Evolutionary conservation across 768 basidiomycete genomes (phyloP), one percentile per base, ranked within the genome.

Genomic region (Leccinum sublutescens): DNA sequence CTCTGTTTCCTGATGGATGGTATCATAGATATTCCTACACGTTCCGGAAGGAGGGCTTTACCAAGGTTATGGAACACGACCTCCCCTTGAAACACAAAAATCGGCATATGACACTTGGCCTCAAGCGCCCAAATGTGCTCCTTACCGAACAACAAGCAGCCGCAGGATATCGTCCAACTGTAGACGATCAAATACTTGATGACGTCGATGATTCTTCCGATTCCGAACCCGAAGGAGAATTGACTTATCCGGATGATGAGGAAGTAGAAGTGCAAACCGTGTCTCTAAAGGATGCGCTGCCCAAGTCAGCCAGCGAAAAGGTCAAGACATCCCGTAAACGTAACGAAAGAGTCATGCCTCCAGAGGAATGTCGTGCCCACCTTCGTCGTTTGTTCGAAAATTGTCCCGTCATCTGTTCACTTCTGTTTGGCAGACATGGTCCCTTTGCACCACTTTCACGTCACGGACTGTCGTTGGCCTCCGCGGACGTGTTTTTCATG

Each of bases 401-500:
- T 65, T 95, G 97, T 69, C 69, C 80, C 0, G 78, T 83, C n/a
- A 85, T 95, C 65, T 94, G 92, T 70, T 85, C 88, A 1, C 79
- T 98, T 54, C 79, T 99, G 34, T 99, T 92, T 71, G 95, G 95
- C 34, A 87, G 93, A 36, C 96, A 98, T 71, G 95, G 97, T 7
- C 86, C 89, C 6, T 88, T 90, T 64, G 82, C 91, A 4, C 79
- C 80, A 33, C 72, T 89, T 49, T 80, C 81, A 19, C 69, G 72
- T n/a, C 80, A 82, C 23, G 84, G 82, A 52, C 79, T 93, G 9
- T 85, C 85, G 7, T 74, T 83, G 31, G 89, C 89, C 9, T 88
- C 86, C 31, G 89, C 95, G 48, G 97, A 98, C 71, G 94, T 98
- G 84, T 98, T 98, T 75, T 99, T 99, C 80, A 79, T 98, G 78